Evolutionary conservation across 2,329 filamentous ascomycete genomes (phyloP), one percentile per base, ranked within the genome.

Genomic region (Xylariales sp.): DNA sequence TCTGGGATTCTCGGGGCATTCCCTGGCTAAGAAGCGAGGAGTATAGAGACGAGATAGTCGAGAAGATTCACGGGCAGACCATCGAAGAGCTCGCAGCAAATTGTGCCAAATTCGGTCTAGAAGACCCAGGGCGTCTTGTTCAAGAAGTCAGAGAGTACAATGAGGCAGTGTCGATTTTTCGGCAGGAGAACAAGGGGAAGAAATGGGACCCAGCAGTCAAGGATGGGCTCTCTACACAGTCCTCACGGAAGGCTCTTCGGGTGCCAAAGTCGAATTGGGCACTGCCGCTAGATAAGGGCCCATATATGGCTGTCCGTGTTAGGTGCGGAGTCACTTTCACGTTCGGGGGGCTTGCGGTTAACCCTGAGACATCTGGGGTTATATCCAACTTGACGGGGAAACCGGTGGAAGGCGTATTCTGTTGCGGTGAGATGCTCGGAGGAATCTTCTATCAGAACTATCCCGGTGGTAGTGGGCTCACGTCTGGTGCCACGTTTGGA

Each of bases 191-290:
- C 34, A 62, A 67, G 0, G 46, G 56, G 1, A 45, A 43, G 10
- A 65, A 62, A 32, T 83, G 74, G 62, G 72, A 85, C 47, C 81
- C 80, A 0, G 67, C 78, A 0, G 53, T 77, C 11, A 77, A 73
- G 45, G 81, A 85, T 47, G 74, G 76, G 0, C 50, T 83, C 1
- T 79, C 78, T 0, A 84, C 80, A 5, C 72, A 78, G 45, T 78
- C 76, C 0, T 60, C 57, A 0, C 48, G 45, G 0, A 61, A 46
- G 8, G 46, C 54, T 0, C 56, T 84, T 7, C 33, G 52, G 0
- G 52, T 81, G 7, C 61, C 71, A 1, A 86, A 85, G 59, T 74
- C 77, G 0, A 85, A 85, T 45, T 85, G 81, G 81, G 81, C 81
- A 1, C 46, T 78, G 5, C 70, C 80, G 0, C 48, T 85, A 6